Percentiles rank a stretch among this genome's conserved stretches.
Evolutionary conservation across 768 basidiomycete species (phyloP).

Genomic region (Kwoniella heveanensis): DNA sequence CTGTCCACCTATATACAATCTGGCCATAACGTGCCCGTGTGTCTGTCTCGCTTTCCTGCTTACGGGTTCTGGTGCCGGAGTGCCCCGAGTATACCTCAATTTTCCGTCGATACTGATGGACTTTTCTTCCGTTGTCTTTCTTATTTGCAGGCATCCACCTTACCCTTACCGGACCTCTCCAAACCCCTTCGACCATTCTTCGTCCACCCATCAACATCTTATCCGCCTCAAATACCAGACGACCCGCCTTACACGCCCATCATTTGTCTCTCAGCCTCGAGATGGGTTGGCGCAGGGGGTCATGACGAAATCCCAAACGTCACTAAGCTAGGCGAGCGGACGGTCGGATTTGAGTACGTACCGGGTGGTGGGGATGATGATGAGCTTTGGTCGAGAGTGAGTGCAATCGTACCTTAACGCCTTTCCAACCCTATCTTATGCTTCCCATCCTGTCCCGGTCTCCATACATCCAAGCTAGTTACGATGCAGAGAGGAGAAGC

Average conservation of each 20-base stretch:
- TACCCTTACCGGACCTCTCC: constrained; percentile 65
- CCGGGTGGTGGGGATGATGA: constrained; percentile 96
- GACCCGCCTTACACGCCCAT: constrained; percentile 60
- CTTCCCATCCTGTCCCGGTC: too few relatives aligned
- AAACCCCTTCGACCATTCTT: constrained; percentile 81
- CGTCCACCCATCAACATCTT: constrained; percentile 73
- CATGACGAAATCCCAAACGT: constrained; percentile 55
- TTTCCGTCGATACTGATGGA: too few relatives aligned
- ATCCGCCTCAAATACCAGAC: constrained; percentile 59
- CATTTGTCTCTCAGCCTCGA: constrained; percentile 84
- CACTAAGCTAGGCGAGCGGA: constrained; percentile 26
- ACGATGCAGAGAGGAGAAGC: constrained; percentile 9
- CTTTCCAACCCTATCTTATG: too few relatives aligned
- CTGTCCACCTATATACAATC: too few relatives aligned
- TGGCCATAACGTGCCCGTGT: too few relatives aligned
- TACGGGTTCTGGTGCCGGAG: too few relatives aligned
- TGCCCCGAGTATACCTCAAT: too few relatives aligned
- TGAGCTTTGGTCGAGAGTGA: constrained; percentile 80
- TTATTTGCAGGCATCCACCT: constrained; percentile 67
- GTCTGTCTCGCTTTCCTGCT: too few relatives aligned
- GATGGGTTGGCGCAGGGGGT: constrained; percentile 59
- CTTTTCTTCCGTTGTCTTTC: not conserved
- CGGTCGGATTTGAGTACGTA: constrained; percentile 80
- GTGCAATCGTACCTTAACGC: constrained; percentile 30
- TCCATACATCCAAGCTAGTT: too few relatives aligned